Percentiles rank a stretch among this genome's conserved stretches.
phyloP scores from a whole-genome alignment of 1,139 yeast species.

The Pneumocystis canis region DNA sequence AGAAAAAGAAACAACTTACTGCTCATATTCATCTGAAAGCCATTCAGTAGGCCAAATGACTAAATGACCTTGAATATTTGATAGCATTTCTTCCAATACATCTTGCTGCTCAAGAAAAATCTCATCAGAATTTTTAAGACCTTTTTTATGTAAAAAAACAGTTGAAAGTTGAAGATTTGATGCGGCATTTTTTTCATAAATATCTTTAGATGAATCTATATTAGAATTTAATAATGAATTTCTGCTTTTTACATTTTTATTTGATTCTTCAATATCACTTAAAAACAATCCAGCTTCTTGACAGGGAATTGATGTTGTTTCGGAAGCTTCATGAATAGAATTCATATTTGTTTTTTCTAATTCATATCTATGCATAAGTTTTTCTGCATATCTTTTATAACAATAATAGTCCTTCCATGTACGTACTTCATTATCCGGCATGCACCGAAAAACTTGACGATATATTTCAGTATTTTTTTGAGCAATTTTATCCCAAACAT shows the following conservation, averaged over 20 bases:
- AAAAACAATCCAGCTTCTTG: neutral
- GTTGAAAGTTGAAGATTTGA: neutral
- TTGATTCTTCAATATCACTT: neutral
- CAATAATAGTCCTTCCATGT: constrained; percentile 84
- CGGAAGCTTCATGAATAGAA: neutral
- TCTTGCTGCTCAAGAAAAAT: constrained; percentile 50
- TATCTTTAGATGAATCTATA: neutral
- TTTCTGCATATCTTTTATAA: constrained; percentile 29
- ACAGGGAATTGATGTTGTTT: neutral
- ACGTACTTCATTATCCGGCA: constrained; percentile 79
- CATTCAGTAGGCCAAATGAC: constrained; percentile 86
- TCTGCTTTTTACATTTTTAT: neutral
- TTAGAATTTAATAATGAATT: neutral
- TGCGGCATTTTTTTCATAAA: neutral
- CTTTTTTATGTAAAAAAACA: neutral
- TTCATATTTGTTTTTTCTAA: constrained; percentile 13
- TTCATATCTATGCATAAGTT: constrained; percentile 28
- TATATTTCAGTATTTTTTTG: constrained; percentile 67
- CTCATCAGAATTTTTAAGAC: neutral
- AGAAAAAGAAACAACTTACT: constrained; percentile 10
- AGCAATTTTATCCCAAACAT: constrained; percentile 78
- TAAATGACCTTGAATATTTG: constrained; percentile 72
- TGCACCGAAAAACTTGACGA: constrained; percentile 78
- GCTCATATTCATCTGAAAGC: constrained; percentile 70
- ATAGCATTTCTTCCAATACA: constrained; percentile 60